Evolutionary conservation across 768 basidiomycete genomes (phyloP), one percentile per base, ranked within the genome.

Genomic region (Podaxis sp.): DNA sequence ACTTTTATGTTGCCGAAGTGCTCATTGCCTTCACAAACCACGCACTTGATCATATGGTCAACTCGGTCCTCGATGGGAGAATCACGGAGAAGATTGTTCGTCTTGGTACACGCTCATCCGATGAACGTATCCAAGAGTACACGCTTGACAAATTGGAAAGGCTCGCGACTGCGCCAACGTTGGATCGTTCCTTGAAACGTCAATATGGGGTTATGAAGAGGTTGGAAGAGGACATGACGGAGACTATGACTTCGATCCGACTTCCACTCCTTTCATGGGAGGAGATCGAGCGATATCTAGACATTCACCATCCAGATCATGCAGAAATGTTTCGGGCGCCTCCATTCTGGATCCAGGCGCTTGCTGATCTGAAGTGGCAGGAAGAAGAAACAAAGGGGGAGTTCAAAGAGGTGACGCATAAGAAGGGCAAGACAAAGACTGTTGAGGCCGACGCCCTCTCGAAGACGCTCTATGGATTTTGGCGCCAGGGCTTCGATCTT

Each of bases 51-150:
- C 33, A 33, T 33, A 33, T 33, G 55, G 74, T 93, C 1, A 75
- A 74, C 3, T 84, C 84, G 0, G 82, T 91, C 2, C 77, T 92
- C 0, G 88, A 92, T 65, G 82, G 82, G 0, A 70, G 72, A 0
- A 90, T 92, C 65, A 91, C 90, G 0, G 71, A 74, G 0, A 82
- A 84, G 40, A 76, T 92, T 22, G 82, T 91, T 2, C 85, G 91
- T 0, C 77, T 91, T 6, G 91, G 91, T 0, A 80, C 86, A n/a
- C 81, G 85, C 15, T 80, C 87, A 0, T 71, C 79, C 0, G 85
- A 89, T 40, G 85, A 87, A 56, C 77, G 82, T 17, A 83, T 90
- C n/a, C 74, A 80, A 1, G 55, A 86, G 55, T 90, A 79, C 70
- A 85, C 82, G 3, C 78, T 93, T 15, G 83, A 88, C 63, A 81